A percentile compares a stretch with the other conserved stretches of the same genome.
Evolutionary conservation across 768 basidiomycete species (phyloP).

Genomic region (Kwoniella sp.): DNA sequence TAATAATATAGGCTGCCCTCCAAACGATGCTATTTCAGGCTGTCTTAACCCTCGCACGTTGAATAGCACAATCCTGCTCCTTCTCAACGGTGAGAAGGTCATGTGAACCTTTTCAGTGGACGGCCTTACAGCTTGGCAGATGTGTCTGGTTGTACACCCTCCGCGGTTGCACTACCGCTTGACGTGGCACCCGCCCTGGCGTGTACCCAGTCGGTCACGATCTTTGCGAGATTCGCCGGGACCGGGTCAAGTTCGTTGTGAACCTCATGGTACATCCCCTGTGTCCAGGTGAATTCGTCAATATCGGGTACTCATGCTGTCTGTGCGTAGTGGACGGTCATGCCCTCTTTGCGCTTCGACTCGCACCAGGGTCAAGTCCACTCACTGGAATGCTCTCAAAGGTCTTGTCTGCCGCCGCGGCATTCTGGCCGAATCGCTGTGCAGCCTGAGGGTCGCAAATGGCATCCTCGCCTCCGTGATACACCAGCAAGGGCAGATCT

Average conservation of each 20-base stretch:
- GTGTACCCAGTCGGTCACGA: constrained; percentile 32
- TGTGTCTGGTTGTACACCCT: too few species aligned
- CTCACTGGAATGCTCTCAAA: constrained; percentile 33
- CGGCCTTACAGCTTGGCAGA: too few species aligned
- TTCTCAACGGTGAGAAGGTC: too few species aligned
- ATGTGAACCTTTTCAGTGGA: too few species aligned
- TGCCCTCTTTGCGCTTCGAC: too few species aligned
- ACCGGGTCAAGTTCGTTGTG: constrained; percentile 41
- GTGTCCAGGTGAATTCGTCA: neutral
- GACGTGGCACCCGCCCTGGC: constrained; percentile 5
- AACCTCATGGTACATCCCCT: constrained; percentile 43
- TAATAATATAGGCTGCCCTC: too few species aligned
- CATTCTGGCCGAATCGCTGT: constrained; percentile 28
- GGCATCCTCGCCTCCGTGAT: constrained; percentile 37
- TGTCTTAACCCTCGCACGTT: too few species aligned
- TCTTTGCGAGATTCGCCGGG: constrained; percentile 26
- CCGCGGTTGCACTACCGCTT: too few species aligned
- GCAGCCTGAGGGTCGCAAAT: constrained; percentile 32
- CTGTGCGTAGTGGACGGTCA: too few species aligned
- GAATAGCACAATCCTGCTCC: too few species aligned
- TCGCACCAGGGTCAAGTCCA: neutral
- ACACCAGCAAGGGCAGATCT: constrained; percentile 33
- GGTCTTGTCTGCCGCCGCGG: constrained; percentile 25
- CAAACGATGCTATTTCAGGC: too few species aligned
- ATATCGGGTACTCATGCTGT: too few species aligned